Conservation (phyloP, 768 basidiomycete species). For the Hypsizygus marmoreus region DNA sequence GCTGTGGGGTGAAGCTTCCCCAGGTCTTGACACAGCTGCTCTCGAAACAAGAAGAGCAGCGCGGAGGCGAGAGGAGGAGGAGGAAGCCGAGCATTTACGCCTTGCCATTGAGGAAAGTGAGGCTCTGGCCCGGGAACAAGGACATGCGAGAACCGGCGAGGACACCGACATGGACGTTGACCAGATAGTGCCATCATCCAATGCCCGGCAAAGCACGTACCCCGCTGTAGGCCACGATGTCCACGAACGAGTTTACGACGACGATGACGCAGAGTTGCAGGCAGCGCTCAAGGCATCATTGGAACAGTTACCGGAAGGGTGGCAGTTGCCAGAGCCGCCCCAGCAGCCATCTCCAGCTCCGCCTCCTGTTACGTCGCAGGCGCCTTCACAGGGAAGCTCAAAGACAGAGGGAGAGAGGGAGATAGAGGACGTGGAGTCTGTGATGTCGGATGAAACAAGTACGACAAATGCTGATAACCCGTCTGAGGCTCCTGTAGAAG, state of each 20-base stretch:
- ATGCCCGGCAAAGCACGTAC: constrained; percentile 2
- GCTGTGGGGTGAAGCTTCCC: constrained; percentile 43
- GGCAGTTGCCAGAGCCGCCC: constrained; percentile 34
- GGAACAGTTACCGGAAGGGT: constrained; percentile 60
- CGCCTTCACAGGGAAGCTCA: not conserved
- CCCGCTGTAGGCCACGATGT: constrained; percentile 7
- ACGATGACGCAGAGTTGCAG: constrained; percentile 86
- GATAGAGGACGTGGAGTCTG: constrained; percentile 38
- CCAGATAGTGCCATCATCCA: not conserved
- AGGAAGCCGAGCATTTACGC: constrained; percentile 61
- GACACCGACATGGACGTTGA: constrained; percentile 23
- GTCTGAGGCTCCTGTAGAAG: constrained; percentile 29
- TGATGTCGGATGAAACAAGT: constrained; percentile 36
- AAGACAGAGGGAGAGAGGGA: constrained; percentile 16
- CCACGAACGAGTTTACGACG: constrained; percentile 65
- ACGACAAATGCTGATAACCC: constrained; percentile 18
- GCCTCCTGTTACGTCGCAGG: constrained; percentile 1
- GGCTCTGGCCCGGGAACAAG: constrained; percentile 37
- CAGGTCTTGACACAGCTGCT: constrained; percentile 30
- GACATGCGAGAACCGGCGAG: constrained; percentile 17
- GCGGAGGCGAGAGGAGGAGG: constrained; percentile 38
- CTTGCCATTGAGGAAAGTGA: constrained; percentile 65
- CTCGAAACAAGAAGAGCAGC: constrained; percentile 33
- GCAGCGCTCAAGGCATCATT: constrained; percentile 86
- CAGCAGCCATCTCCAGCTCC: constrained; percentile 9